A percentile compares a stretch with the other conserved stretches of the same genome.
phyloP scores from a whole-genome alignment of 257 asterid genomes.

The Haberlea rhodopensis region DNA sequence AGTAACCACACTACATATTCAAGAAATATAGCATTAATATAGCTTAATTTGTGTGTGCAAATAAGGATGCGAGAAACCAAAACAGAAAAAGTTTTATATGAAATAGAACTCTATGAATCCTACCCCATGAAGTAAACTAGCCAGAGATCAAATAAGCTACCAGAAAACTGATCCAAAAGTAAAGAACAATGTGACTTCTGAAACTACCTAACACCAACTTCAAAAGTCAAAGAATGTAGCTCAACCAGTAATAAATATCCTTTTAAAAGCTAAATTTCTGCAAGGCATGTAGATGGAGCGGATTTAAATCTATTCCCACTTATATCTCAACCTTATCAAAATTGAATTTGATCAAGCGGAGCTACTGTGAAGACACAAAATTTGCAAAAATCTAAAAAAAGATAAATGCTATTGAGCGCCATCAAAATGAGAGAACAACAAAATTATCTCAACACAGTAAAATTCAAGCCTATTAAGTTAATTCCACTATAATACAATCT shows the following conservation, averaged over 20 bases:
- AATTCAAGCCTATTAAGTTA: too few relatives aligned
- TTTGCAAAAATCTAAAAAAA: not conserved
- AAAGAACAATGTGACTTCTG: not conserved
- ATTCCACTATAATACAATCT: too few relatives aligned
- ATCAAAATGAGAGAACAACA: slow-evolving; percentile 12
- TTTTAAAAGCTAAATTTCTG: not conserved
- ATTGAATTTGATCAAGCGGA: slow-evolving; percentile 1
- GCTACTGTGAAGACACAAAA: not conserved
- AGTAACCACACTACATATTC: slow-evolving; percentile 68
- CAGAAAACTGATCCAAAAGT: not conserved
- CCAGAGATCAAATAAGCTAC: not conserved
- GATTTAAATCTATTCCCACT: not conserved
- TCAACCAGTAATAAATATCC: not conserved
- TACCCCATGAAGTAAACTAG: not conserved
- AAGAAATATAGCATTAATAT: slow-evolving; percentile 26
- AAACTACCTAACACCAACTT: slow-evolving; percentile 3
- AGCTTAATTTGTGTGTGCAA: slow-evolving; percentile 4
- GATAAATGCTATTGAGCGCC: not conserved
- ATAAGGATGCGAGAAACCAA: slow-evolving; percentile 9
- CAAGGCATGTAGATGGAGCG: too few relatives aligned
- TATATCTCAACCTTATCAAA: not conserved
- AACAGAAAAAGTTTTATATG: not conserved
- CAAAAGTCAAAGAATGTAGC: slow-evolving; percentile 1
- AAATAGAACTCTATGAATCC: not conserved
- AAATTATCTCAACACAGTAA: too few relatives aligned